Conservation (phyloP, 805 yeast species). For the Saturnispora besseyi region DNA sequence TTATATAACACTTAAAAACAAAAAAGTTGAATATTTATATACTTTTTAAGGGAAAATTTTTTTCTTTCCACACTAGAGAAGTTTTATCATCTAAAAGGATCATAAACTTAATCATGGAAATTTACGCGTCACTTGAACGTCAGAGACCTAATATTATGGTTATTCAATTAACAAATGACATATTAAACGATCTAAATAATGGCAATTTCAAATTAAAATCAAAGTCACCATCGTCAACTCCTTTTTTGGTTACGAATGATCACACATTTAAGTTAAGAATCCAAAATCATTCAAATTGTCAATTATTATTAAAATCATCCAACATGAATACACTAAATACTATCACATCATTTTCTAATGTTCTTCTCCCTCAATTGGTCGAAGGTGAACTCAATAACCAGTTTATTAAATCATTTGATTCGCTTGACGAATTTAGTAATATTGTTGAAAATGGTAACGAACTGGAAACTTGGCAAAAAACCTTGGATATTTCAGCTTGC, state of each 20-base stretch:
- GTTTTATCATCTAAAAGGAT: too few relatives aligned
- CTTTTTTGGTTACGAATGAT: constrained; percentile 54
- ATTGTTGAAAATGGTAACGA: not conserved
- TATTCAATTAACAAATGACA: constrained; percentile 7
- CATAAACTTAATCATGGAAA: constrained; percentile 16
- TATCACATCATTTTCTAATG: constrained; percentile 2
- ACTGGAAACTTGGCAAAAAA: not conserved
- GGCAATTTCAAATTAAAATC: constrained; percentile 18
- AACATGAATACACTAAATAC: constrained; percentile 5
- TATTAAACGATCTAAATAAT: constrained; percentile 8
- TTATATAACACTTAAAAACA: too few relatives aligned
- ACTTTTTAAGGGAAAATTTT: too few relatives aligned
- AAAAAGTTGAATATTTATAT: too few relatives aligned
- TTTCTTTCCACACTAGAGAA: too few relatives aligned
- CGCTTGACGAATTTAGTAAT: not conserved
- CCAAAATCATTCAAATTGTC: constrained; percentile 81
- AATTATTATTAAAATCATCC: constrained; percentile 37
- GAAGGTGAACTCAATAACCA: not conserved
- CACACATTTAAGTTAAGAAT: constrained; percentile 42
- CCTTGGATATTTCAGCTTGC: not conserved
- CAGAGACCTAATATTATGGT: constrained; percentile 4
- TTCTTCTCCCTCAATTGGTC: constrained; percentile 6
- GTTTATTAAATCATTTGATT: not conserved
- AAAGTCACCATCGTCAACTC: constrained; percentile 13
- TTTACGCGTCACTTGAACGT: constrained; percentile 18